Evolutionary conservation across 768 basidiomycete genomes (phyloP).

Genomic region (Cystobasidium tubakii): DNA sequence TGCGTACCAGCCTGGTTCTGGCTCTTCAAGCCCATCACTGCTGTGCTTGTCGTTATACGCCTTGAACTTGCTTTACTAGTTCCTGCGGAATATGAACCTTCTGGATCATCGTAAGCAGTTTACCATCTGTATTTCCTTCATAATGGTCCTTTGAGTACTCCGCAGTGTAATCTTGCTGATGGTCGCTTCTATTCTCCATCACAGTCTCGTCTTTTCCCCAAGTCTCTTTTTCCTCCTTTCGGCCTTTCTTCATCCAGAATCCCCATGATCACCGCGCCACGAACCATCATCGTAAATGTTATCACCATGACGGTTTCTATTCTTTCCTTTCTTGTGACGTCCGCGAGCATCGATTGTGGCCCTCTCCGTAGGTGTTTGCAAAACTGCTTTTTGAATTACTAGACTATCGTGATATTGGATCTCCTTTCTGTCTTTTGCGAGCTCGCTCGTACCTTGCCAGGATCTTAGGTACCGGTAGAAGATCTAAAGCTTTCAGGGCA

Average conservation of each 20-base stretch:
- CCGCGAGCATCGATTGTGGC: neutral
- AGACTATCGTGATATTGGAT: neutral
- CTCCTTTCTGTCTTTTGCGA: neutral
- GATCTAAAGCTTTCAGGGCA: neutral
- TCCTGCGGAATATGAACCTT: neutral
- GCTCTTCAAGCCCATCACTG: neutral
- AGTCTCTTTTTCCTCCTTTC: neutral
- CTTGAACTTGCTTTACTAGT: neutral
- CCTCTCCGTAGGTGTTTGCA: neutral
- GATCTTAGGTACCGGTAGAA: neutral
- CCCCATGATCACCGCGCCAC: slow-evolving; percentile 4
- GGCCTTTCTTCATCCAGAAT: neutral
- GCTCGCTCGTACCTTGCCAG: neutral
- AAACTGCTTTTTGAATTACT: neutral
- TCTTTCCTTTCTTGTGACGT: slow-evolving; percentile 12
- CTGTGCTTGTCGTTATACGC: neutral
- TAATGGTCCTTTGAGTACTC: neutral
- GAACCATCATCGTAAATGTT: slow-evolving; percentile 31
- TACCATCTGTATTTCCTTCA: neutral
- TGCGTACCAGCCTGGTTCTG: neutral
- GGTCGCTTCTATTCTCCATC: neutral
- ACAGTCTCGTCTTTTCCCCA: neutral
- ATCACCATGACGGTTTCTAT: neutral
- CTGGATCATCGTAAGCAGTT: neutral
- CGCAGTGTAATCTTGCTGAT: neutral